Base-by-base conservation (phyloP, 192 early-diverging fungal genomes). In the Allomyces macrogynus region DNA sequence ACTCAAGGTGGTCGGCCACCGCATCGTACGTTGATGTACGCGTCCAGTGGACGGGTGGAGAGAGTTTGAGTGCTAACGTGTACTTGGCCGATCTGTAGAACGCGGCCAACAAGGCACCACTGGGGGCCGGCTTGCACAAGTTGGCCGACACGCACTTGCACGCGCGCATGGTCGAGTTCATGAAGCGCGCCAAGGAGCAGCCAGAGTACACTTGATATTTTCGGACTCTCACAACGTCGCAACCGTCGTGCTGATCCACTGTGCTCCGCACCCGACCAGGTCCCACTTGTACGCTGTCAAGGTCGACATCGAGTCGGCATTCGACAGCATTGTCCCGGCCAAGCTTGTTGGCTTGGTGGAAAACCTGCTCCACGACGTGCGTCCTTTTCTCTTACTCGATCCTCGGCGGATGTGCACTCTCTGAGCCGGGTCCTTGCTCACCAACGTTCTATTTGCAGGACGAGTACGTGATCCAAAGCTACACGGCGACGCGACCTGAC, bases 261-360 rank as follows among this genome's bases (percentile, higher is more conserved):
- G 8, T 7, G 32, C 32, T 2, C 4, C 32, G 32, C 8, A 7
- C 32, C 32, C 8, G 10, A 23, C 4, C 62, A 77, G 73, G 16
- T 26, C 69, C 22, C 63, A 64, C 3, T 66, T 89, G 11, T 95
- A 83, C 64, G 84, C 92, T 72, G 87, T 83, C 64, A 95, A 93
- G 67, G 77, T 89, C 10, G 93, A 95, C 69, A 82, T 95, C 57
- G 75, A 73, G 26, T 70, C 69, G 32, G 86, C 86, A 23, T 95
- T 86, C 67, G 90, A 95, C 68, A 84, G 81, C n/a, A 90, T 95
- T 62, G 74, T 82, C 10, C 93, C 91, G 64, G 72, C 64, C 26
- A 81, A 80, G 61, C 71, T 95, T 20, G 66, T 88, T 22, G 44
- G 74, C 0, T 74, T 87, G 42, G 60, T 89, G 43, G 49, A 76